These are phyloP conservation scores for Closterium sp. DNA, from an alignment of 139 green algal species.

Conservation along the genomic window DNA sequence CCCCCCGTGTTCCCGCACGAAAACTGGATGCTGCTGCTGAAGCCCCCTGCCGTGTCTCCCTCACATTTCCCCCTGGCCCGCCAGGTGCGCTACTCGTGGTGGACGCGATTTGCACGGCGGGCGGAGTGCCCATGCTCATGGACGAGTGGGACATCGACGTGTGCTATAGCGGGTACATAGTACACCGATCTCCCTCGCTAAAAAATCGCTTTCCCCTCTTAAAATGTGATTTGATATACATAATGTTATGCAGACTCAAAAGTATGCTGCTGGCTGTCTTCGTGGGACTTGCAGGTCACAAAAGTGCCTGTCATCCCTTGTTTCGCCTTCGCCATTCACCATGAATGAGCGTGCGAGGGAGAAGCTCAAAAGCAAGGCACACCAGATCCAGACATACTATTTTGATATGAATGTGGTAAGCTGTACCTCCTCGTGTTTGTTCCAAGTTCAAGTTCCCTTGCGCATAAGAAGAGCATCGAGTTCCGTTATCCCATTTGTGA, in stretches of 20 bases:
- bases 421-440: no score
- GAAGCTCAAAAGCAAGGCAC: conserved; percentile 35
- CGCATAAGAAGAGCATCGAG: no score
- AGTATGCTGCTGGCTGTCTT: conserved; percentile 81
- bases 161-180: conserved; percentile 38
- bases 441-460: no score
- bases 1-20: conserved; percentile 59
- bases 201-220: not conserved
- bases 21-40: conserved; percentile 63
- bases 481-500: no score
- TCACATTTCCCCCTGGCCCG: conserved; percentile 16
- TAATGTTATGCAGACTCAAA: conserved; percentile 52
- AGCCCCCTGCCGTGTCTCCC: not conserved
- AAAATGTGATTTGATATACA: not conserved
- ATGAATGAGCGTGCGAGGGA: conserved; percentile 24
- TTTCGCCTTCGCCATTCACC: conserved; percentile 42
- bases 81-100: conserved; percentile 74
- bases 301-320: conserved; percentile 78
- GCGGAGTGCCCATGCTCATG: conserved; percentile 72
- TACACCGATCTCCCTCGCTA: not conserved
- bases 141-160: conserved; percentile 30
- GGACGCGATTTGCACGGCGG: conserved; percentile 87
- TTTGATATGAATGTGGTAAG: conserved; percentile 48
- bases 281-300: conserved; percentile 82
- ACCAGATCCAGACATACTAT: conserved; percentile 41